A percentile compares a stretch with the other conserved stretches of the same genome.
Conservation (phyloP, 345 rosid genomes). For the Chamaenerion angustifolium region DNA sequence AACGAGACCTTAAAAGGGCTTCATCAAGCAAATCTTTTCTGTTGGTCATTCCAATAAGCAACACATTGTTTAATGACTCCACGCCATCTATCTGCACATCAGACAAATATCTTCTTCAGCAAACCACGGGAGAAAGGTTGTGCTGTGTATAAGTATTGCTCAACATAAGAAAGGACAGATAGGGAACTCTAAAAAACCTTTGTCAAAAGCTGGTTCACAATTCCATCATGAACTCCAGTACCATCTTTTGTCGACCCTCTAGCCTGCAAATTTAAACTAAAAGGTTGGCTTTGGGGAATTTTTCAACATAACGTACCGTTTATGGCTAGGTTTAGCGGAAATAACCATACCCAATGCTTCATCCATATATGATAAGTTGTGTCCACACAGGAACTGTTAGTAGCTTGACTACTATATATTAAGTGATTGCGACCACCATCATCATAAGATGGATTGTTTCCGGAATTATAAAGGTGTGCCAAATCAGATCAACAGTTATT, state of each 20-base stretch:
- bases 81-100: slow-evolving; percentile 95
- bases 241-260: slow-evolving; percentile 98
- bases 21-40: slow-evolving; percentile 98
- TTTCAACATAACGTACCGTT: too few relatives aligned
- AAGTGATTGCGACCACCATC: too few relatives aligned
- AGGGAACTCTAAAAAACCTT: slow-evolving; percentile 37
- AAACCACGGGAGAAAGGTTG: too few relatives aligned
- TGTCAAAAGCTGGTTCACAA: slow-evolving; percentile 92
- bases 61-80: slow-evolving; percentile 95
- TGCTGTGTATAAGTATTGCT: background rate
- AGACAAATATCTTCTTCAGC: background rate
- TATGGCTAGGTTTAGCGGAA: too few relatives aligned
- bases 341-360: too few relatives aligned
- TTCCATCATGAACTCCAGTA: slow-evolving; percentile 96
- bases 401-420: too few relatives aligned
- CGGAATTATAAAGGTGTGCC: too few relatives aligned
- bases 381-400: too few relatives aligned
- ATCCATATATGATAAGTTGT: too few relatives aligned
- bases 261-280: slow-evolving; percentile 33
- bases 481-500: too few relatives aligned
- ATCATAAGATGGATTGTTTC: background rate
- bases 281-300: background rate
- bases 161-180: background rate
- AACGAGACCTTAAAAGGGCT: slow-evolving; percentile 75
- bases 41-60: slow-evolving; percentile 99